These are phyloP conservation scores for Fusarium duplospermum DNA, from an alignment of 2,329 filamentous ascomycete species.

Conservation along the genomic window DNA sequence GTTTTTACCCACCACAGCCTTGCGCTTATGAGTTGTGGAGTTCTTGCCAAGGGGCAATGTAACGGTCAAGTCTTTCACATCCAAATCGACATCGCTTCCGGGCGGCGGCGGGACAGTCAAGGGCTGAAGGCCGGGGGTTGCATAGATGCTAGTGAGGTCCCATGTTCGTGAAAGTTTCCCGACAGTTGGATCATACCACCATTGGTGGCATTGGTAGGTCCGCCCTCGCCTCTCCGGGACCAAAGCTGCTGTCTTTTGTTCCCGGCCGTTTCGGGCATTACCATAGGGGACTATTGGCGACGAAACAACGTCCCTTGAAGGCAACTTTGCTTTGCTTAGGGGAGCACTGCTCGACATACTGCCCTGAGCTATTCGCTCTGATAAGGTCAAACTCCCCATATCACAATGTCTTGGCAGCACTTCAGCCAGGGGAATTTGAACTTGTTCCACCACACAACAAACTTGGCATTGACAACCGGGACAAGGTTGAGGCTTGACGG, in stretches of 20 bases:
- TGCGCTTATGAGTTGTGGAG: conserved; percentile 7
- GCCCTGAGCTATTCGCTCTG: background rate
- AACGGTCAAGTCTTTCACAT: conserved; percentile 21
- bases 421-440: background rate
- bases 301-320: background rate
- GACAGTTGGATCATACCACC: conserved; percentile 27
- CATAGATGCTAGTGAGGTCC: conserved; percentile 21
- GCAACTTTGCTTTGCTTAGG: background rate
- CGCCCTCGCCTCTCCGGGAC: background rate
- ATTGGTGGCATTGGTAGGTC: conserved; percentile 7
- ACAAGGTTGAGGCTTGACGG: background rate
- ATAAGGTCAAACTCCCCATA: background rate
- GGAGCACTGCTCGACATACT: background rate
- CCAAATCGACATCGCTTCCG: conserved; percentile 21
- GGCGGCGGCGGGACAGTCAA: conserved; percentile 18
- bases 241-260: background rate
- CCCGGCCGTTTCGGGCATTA: background rate
- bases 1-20: conserved; percentile 14
- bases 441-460: background rate
- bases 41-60: conserved; percentile 14
- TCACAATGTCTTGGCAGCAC: background rate
- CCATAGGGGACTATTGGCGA: background rate
- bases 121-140: conserved; percentile 10
- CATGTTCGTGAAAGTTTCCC: conserved; percentile 6
- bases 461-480: background rate